These are phyloP conservation scores for Tardiomyces digboiensis DNA, from an alignment of 1,139 yeast genomes.

Conservation along the genomic window DNA sequence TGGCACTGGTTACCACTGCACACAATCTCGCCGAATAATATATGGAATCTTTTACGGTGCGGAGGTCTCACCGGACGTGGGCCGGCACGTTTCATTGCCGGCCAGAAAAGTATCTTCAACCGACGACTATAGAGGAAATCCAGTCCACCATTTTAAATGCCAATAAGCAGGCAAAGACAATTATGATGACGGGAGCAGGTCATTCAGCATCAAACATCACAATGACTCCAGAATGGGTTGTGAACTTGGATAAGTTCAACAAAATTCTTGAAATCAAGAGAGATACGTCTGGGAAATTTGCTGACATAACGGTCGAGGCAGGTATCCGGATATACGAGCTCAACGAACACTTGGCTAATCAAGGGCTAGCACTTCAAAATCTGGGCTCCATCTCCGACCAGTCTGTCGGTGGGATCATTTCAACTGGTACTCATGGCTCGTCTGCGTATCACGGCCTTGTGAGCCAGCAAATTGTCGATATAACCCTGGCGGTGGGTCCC, in stretches of 20 bases:
- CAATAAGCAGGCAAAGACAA: slow-evolving; percentile 44
- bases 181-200: slow-evolving; percentile 88
- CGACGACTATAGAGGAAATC: slow-evolving; percentile 54
- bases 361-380: slow-evolving; percentile 77
- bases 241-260: slow-evolving; percentile 74
- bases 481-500: slow-evolving; percentile 58
- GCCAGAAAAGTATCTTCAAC: slow-evolving; percentile 77
- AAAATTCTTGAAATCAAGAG: slow-evolving; percentile 33
- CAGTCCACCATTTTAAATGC: slow-evolving; percentile 59
- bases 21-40: not conserved
- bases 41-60: not conserved
- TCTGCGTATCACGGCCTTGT: slow-evolving; percentile 89
- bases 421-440: slow-evolving; percentile 97
- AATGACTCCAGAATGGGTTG: slow-evolving; percentile 81
- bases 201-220: slow-evolving; percentile 93
- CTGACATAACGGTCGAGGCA: slow-evolving; percentile 90
- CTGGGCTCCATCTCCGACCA: slow-evolving; percentile 94
- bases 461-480: slow-evolving; percentile 74
- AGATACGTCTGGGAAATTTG: slow-evolving; percentile 46
- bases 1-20: slow-evolving; percentile 3
- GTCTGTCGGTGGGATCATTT: slow-evolving; percentile 86
- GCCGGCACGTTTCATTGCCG: slow-evolving; percentile 77
- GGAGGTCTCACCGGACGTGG: slow-evolving; percentile 62
- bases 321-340: slow-evolving; percentile 79
- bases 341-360: slow-evolving; percentile 52